Evolutionary conservation across 2,329 filamentous ascomycete genomes (phyloP).

Genomic region (Venturia effusa): DNA sequence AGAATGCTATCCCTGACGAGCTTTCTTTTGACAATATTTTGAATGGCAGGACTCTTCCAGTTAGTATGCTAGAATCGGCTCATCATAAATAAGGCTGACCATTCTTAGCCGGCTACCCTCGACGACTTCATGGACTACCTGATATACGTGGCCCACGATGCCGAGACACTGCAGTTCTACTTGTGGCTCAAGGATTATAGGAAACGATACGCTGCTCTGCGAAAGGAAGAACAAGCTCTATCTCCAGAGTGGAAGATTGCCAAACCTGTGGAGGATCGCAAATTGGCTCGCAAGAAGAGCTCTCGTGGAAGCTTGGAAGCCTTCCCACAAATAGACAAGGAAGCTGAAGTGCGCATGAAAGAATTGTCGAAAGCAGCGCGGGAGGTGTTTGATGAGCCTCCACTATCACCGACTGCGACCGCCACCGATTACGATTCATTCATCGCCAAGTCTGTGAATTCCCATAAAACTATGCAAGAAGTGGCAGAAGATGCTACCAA

Average conservation of each 20-base stretch:
- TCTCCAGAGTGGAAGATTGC: constrained; percentile 14
- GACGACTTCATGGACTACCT: constrained; percentile 12
- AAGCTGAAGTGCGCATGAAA: background rate
- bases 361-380: background rate
- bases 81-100: background rate
- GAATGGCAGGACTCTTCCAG: constrained; percentile 6
- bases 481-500: constrained; percentile 12
- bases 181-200: constrained; percentile 14
- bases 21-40: constrained; percentile 9
- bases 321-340: background rate
- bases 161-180: constrained; percentile 17
- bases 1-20: constrained; percentile 7
- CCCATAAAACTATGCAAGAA: constrained; percentile 12
- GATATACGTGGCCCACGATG: constrained; percentile 10
- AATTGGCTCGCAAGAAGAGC: background rate
- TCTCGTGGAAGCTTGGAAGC: background rate
- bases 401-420: background rate
- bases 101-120: background rate
- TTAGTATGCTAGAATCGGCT: background rate
- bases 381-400: constrained; percentile 6
- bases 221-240: constrained; percentile 21
- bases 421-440: constrained; percentile 11
- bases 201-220: constrained; percentile 14
- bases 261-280: background rate
- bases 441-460: constrained; percentile 10